Base-by-base conservation (phyloP, 2,329 filamentous ascomycete species). In the Gaeumannomyces tritici region DNA sequence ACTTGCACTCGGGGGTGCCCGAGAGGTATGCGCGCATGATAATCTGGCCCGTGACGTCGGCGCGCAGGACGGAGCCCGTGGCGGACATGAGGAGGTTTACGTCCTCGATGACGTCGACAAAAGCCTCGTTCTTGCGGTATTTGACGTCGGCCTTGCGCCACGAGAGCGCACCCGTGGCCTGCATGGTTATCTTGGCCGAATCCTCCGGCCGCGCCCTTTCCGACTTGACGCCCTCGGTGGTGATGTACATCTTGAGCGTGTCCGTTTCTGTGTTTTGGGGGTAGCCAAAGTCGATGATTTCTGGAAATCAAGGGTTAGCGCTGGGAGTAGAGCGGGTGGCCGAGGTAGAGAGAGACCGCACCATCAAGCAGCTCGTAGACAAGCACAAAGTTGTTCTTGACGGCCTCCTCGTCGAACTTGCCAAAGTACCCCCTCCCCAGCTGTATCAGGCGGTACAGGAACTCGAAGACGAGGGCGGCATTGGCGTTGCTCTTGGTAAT, bases 1-100 rank as follows among this genome's bases (percentile, higher is more conserved):
- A 99, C 75, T 99, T 99, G 84, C 95, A 99, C 77, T 99, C 95
- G 11, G 95, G 1, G 1, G 93, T 99, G 42, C 96, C 95, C 26
- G 91, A 90, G 29, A 99, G 87, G 73, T 99, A 99, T 64, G 95
- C 95, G 70, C 95, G 91, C 95, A 99, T 99, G 70, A 99, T 86
- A 70, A 99, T 99, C 73, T 98, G 93, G 61, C 95, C 95, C 61
- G 91, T 96, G 61, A 99, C 95, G 71, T 99, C 95, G 95, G 95
- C 95, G 67, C 95, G 90, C 15, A 99, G 84, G 31, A 99, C 92
- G 27, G 93, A 93, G 33, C 95, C 95, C 0, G 92, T 95, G 7
- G 95, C 95, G n/a, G 93, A 98, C 90, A 99, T 97, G 71, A 99
- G 88, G 64, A 99, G 84, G 76, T 99, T 99, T 70, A 99, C 93